Evolutionary conservation across 148 eudicot species (phyloP), one percentile per base, ranked within the genome.

Genomic region (Chenopodium suecicum): DNA sequence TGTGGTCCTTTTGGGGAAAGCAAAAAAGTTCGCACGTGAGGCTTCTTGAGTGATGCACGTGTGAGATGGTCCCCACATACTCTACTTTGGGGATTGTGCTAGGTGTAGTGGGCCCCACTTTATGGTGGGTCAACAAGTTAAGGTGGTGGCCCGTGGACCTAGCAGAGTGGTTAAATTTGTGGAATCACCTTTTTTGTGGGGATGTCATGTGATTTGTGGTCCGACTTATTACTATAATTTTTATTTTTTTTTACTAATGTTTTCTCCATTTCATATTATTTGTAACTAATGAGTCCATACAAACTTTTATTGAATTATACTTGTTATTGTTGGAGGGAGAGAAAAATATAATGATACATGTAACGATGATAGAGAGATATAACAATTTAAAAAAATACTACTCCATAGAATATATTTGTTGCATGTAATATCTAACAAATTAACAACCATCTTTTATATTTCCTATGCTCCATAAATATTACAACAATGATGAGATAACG

Each of bases 91-190:
- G 70, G 65, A 58, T 66, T 74, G 82, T 82, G 80, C 78, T 78
- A 7, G 54, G 78, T 37, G 74, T 8, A 58, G 31, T 0, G 34
- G 44, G 82, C 46, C 81, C 84, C 65, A 81, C 74, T 31, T 4
- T 74, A 44, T 65, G 65, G 75, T 78, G 85, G 84, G 78, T 64
- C 48, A 70, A 67, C 78, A 56, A 75, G 50, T 56, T 34, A 78
- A 47, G 70, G 77, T 82, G 85, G 78, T 76, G 84, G 76, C 73
- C 82, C 82, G 88, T 83, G 86, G 84, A 78, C 86, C 84, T 37
- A 73, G 82, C 73, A 25, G 70, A 81, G 70, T 70, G 79, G 82
- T 81, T 65, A 70, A 77, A 67, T 65, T 14, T 65, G 71, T 54
- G 65, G 86, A 73, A 8, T 84, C 80, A 25, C 70, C 17, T 1